Percentiles rank a stretch among this genome's conserved stretches.
phyloP scores from a whole-genome alignment of 1,284 basidiomycete genomes.

The Neolentinus lepideus region DNA sequence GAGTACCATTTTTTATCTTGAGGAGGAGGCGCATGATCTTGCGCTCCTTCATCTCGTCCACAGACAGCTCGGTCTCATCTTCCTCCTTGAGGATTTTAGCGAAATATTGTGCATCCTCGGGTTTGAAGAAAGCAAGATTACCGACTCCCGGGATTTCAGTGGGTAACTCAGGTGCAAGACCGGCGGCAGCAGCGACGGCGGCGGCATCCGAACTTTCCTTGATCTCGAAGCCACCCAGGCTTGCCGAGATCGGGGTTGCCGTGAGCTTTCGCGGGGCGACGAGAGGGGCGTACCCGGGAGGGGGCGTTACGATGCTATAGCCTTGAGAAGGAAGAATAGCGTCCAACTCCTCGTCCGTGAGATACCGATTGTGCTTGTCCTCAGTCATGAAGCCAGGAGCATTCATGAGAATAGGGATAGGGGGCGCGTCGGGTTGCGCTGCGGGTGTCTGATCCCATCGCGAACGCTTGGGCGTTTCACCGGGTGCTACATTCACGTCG shows the following conservation, averaged over 20 bases:
- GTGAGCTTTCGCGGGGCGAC: slow-evolving; percentile 76
- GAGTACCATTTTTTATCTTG: slow-evolving; percentile 99
- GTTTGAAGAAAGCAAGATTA: slow-evolving; percentile 95
- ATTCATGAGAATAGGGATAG: slow-evolving; percentile 80
- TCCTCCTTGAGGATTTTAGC: slow-evolving; percentile 94
- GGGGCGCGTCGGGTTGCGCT: slow-evolving; percentile 43
- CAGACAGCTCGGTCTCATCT: slow-evolving; percentile 89
- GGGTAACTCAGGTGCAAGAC: slow-evolving; percentile 91
- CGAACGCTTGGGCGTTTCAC: slow-evolving; percentile 74
- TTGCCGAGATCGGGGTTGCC: slow-evolving; percentile 60
- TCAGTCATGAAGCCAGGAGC: slow-evolving; percentile 77
- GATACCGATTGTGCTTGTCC: slow-evolving; percentile 91
- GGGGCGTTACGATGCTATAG: slow-evolving; percentile 90
- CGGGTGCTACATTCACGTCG: slow-evolving; percentile 36
- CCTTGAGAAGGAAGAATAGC: slow-evolving; percentile 82
- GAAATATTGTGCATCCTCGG: slow-evolving; percentile 97
- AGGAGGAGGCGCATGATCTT: slow-evolving; percentile 99
- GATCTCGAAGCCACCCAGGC: slow-evolving; percentile 88
- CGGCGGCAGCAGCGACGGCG: slow-evolving; percentile 79
- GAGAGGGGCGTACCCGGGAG: slow-evolving; percentile 87
- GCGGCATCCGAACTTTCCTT: slow-evolving; percentile 91
- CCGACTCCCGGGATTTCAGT: slow-evolving; percentile 99
- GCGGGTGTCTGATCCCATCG: slow-evolving; percentile 92
- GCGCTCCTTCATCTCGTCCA: slow-evolving; percentile 99
- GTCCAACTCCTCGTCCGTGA: slow-evolving; percentile 95